Conservation (phyloP, 495 filamentous ascomycete species). For the Amphirosellinia nigrospora region DNA sequence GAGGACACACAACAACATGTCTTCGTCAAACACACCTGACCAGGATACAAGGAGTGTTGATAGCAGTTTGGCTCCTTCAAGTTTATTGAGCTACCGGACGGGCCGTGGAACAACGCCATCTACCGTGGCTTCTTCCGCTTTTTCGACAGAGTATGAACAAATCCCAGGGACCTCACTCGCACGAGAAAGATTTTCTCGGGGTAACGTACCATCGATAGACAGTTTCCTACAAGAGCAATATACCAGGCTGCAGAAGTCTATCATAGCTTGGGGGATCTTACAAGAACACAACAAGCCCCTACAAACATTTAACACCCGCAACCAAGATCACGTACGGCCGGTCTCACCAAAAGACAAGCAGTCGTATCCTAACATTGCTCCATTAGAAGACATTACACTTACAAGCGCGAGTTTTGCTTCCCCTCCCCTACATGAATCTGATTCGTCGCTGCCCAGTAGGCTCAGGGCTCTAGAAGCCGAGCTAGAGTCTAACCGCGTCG, state of each 20-base stretch:
- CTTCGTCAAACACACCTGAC: too few species aligned
- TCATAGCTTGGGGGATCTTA: slow-evolving; percentile 18
- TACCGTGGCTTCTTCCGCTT: background rate
- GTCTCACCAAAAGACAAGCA: background rate
- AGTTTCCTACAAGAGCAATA: slow-evolving; percentile 4
- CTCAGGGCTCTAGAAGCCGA: background rate
- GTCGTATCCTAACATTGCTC: too few species aligned
- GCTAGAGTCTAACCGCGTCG: background rate
- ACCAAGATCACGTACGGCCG: background rate
- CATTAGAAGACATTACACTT: too few species aligned
- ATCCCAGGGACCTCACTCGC: background rate
- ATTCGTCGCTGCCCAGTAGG: too few species aligned
- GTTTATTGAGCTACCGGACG: slow-evolving; percentile 11
- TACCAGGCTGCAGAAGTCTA: background rate
- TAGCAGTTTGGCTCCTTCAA: slow-evolving; percentile 18
- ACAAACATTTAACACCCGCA: background rate
- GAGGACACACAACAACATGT: too few species aligned
- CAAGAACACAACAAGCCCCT: slow-evolving; percentile 18
- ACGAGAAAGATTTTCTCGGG: background rate
- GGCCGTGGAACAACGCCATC: slow-evolving; percentile 18
- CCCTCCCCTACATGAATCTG: too few species aligned
- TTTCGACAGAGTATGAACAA: background rate
- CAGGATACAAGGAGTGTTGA: slow-evolving; percentile 16
- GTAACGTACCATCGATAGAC: background rate
- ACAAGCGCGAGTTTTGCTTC: too few species aligned